Evolutionary conservation across 257 asterid genomes (phyloP), one percentile per base, ranked within the genome.

Genomic region (Nicotiana obtusifolia): DNA sequence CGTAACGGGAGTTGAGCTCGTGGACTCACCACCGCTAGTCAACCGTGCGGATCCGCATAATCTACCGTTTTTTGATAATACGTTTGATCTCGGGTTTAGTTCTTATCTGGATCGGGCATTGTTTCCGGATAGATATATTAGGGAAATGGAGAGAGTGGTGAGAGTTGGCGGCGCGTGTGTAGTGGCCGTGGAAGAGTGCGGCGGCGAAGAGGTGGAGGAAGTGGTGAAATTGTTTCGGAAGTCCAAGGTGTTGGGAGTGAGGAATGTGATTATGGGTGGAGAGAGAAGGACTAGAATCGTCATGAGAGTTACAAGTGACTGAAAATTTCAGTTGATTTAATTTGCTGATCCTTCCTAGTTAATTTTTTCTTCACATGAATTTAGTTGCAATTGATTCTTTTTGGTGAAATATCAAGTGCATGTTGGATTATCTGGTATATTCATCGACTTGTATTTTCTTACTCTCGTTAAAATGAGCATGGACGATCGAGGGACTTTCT

Each of bases 111-210:
- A 95, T 61, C 86, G 97, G 87, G 96, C 94, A 8, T 83, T 95
- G 81, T 93, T 91, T 85, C 94, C 94, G 44, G 82, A 31, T 35
- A 88, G 97, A 82, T 93, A 91, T 53, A 97, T 83, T 69, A 87
- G 67, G 65, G 97, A 95, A 91, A 90, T 93, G 86, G 98, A 95
- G 93, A 85, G 98, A 88, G 89, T 92, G 24, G 98, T 91, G 84
- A 91, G 88, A 83, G 62, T 57, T 10, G 97, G 98, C 5, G 99
- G 99, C 22, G 81, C 89, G 66, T 93, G 98, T 82, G 92, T 95
- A 49, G 99, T 93, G 85, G 88, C 90, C 6, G 97, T 95, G 84
- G 98, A 91, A 86, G 94, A 90, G 80, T 91, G 98, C 79, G 95
- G 91, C 61, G 66, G 57, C 10, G 85, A 44, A 16, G 95, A 85